phyloP scores from a whole-genome alignment of 305 asterid species.

The Andrographis paniculata region DNA sequence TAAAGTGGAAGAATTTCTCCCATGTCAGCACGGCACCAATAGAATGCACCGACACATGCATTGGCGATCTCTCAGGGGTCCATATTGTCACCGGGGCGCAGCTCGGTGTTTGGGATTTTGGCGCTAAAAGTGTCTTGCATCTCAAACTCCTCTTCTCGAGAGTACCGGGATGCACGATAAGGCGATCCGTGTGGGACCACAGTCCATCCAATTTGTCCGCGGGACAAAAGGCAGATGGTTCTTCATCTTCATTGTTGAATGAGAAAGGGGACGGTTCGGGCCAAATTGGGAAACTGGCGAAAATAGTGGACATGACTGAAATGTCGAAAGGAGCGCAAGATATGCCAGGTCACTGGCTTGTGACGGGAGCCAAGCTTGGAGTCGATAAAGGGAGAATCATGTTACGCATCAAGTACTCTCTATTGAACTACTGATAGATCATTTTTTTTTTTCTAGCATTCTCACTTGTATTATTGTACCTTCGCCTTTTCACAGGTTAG shows the following conservation, averaged over 20 bases:
- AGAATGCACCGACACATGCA: conserved; percentile 75
- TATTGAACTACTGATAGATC: conserved; percentile 69
- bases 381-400: conserved; percentile 87
- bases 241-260: conserved; percentile 49
- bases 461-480: conserved; percentile 6
- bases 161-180: conserved; percentile 95
- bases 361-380: conserved; percentile 98
- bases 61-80: conserved; percentile 94
- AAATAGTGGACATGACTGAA: conserved; percentile 87
- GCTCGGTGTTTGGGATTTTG: conserved; percentile 95
- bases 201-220: conserved; percentile 59
- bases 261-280: conserved; percentile 57
- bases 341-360: conserved; percentile 95
- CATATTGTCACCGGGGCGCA: conserved; percentile 97
- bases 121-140: conserved; percentile 82
- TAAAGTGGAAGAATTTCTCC: conserved; percentile 94
- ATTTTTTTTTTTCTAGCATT: conserved; percentile 17
- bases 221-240: conserved; percentile 45
- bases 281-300: conserved; percentile 64
- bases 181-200: conserved; percentile 99
- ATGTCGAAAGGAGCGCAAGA: conserved; percentile 97
- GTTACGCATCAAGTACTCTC: conserved; percentile 77
- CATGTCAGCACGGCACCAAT: conserved; percentile 97
- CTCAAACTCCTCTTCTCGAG: conserved; percentile 87
- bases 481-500: conserved; percentile 24